Base-by-base conservation (phyloP, 2,329 filamentous ascomycete genomes). In the Fusarium albidum region DNA sequence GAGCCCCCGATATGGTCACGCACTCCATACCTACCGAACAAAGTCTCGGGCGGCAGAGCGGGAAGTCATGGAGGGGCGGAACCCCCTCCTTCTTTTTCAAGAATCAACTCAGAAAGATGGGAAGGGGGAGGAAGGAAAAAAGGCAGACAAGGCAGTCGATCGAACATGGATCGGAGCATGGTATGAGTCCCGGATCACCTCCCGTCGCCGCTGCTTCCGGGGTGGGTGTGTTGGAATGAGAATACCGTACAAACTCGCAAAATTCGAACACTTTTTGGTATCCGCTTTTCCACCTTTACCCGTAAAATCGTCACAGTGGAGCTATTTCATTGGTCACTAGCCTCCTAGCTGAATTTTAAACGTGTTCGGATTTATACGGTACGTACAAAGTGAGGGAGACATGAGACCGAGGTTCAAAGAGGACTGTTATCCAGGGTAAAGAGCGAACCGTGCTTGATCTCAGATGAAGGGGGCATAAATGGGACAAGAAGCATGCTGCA, bases 321-420 rank as follows among this genome's bases (percentile, higher is more conserved):
- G n/a, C n/a, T n/a, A n/a, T n/a, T n/a, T n/a, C n/a, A n/a, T n/a
- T n/a, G n/a, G n/a, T n/a, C n/a, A n/a, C n/a, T n/a, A n/a, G n/a
- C n/a, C n/a, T n/a, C n/a, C n/a, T n/a, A n/a, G n/a, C n/a, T n/a
- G n/a, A n/a, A n/a, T n/a, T n/a, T n/a, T n/a, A n/a, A n/a, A n/a
- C n/a, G n/a, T n/a, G n/a, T n/a, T n/a, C n/a, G n/a, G n/a, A n/a
- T n/a, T n/a, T n/a, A n/a, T n/a, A n/a, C n/a, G n/a, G n/a, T n/a
- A n/a, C n/a, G n/a, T n/a, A n/a, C n/a, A n/a, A 21, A 21, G 21
- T 21, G 33, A 46, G 25, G 34, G 13, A 27, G 15, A 38, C 25
- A 39, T 42, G 45, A 55, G 57, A 45, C 58, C 50, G 58, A 62
- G 58, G 58, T 42, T 59, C 42, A 51, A 51, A 35, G 15, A 35